Percentiles rank a stretch among this genome's conserved stretches.
Conservation (phyloP, 805 yeast genomes). For the Scheffersomyces coipomensis region DNA sequence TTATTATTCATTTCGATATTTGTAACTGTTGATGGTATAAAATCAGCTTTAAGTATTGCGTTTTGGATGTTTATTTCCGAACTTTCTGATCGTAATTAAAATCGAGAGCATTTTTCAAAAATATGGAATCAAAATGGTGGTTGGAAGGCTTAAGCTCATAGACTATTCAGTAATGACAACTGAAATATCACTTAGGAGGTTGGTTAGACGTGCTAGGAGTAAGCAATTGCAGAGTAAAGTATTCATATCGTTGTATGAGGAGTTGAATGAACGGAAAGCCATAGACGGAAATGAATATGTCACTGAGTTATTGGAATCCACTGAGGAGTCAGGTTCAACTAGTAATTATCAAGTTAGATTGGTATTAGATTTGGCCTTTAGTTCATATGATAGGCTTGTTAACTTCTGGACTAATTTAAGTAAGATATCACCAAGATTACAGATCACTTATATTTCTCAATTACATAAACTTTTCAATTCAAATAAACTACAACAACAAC, state of each 20-base stretch:
- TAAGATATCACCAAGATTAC: slow-evolving; percentile 6
- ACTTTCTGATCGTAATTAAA: too few relatives aligned
- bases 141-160: too few relatives aligned
- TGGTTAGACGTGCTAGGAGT: slow-evolving; percentile 18
- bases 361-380: slow-evolving; percentile 16
- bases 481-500: too few relatives aligned
- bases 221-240: slow-evolving; percentile 18
- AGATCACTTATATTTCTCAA: slow-evolving; percentile 10
- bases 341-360: slow-evolving; percentile 12
- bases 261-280: slow-evolving; percentile 19
- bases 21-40: too few relatives aligned
- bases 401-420: slow-evolving; percentile 22
- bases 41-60: too few relatives aligned
- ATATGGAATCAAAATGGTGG: too few relatives aligned
- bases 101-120: too few relatives aligned
- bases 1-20: too few relatives aligned
- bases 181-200: slow-evolving; percentile 8
- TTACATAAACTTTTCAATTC: slow-evolving; percentile 5
- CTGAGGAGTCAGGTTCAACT: slow-evolving; percentile 2
- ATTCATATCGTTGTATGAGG: slow-evolving; percentile 26
- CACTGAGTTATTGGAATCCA: slow-evolving; percentile 22
- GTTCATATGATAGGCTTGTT: slow-evolving; percentile 13
- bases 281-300: slow-evolving; percentile 23
- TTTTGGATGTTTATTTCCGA: too few relatives aligned
- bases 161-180: slow-evolving; percentile 3